Percentiles rank a stretch among this genome's conserved stretches.
These are phyloP conservation scores for Cyclotella cryptica DNA, from an alignment of 108 stramenopile genomes.

Conservation along the genomic window DNA sequence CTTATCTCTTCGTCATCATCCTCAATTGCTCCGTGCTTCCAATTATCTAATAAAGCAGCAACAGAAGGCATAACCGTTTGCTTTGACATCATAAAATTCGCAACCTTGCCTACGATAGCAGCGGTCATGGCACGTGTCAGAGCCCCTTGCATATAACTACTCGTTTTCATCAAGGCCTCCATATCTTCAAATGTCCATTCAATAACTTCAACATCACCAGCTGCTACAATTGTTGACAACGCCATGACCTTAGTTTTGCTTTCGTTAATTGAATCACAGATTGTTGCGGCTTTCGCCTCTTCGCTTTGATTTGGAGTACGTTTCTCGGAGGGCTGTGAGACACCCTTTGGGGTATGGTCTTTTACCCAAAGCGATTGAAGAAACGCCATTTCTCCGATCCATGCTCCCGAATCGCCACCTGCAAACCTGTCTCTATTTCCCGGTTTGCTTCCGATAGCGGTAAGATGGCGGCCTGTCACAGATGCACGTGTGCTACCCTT, in stretches of 20 bases:
- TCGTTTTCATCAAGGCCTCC: conserved; percentile 72
- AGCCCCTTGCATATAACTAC: conserved; percentile 70
- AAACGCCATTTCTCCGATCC: conserved; percentile 89
- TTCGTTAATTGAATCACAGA: conserved; percentile 8
- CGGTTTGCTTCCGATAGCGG: conserved; percentile 63
- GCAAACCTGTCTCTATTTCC: conserved; percentile 43
- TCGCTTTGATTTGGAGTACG: background rate
- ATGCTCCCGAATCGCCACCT: conserved; percentile 86
- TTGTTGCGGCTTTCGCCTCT: background rate
- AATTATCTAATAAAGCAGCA: conserved; percentile 40
- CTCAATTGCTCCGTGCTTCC: conserved; percentile 12
- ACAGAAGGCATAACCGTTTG: conserved; percentile 28
- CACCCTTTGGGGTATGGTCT: conserved; percentile 40
- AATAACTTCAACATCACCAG: conserved; percentile 67
- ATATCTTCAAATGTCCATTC: conserved; percentile 82
- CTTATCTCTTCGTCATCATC: conserved; percentile 13
- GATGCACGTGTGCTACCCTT: conserved; percentile 68
- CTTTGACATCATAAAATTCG: conserved; percentile 74
- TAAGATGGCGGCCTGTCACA: conserved; percentile 66
- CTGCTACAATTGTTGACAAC: conserved; percentile 70
- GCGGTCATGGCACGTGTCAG: conserved; percentile 86
- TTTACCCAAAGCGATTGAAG: conserved; percentile 65
- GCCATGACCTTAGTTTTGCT: conserved; percentile 17
- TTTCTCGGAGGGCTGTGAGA: background rate
- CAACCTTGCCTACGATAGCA: conserved; percentile 85